These are phyloP conservation scores for Asterochloris sp. DNA, from an alignment of 139 green algal genomes.

Conservation along the genomic window DNA sequence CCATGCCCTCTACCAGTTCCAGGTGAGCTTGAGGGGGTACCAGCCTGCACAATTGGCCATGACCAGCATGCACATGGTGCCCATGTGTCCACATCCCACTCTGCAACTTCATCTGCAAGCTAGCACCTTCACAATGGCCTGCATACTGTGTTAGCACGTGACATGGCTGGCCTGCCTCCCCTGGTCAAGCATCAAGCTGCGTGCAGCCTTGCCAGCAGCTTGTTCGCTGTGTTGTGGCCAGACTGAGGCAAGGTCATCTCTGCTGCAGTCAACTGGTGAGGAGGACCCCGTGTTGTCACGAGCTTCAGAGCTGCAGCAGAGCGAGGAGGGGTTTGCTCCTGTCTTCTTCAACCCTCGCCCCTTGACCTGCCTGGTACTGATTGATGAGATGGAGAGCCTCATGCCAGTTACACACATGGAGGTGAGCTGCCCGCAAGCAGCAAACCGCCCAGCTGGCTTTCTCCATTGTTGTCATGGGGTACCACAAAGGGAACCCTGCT, in stretches of 20 bases:
- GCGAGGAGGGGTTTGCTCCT: constrained; percentile 86
- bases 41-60: too few relatives aligned
- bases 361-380: constrained; percentile 84
- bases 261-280: constrained; percentile 81
- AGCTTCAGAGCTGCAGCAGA: constrained; percentile 61
- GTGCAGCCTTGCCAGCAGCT: too few relatives aligned
- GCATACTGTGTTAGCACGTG: too few relatives aligned
- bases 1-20: constrained; percentile 97
- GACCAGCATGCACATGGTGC: too few relatives aligned
- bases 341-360: constrained; percentile 90
- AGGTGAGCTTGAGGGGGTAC: constrained; percentile 39
- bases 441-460: background rate
- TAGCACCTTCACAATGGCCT: too few relatives aligned
- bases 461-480: background rate
- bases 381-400: constrained; percentile 87
- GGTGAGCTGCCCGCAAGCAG: constrained; percentile 24
- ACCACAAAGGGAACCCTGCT: background rate
- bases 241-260: background rate
- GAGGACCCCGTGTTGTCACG: constrained; percentile 86
- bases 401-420: constrained; percentile 91
- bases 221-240: too few relatives aligned
- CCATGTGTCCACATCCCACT: too few relatives aligned
- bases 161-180: too few relatives aligned
- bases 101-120: too few relatives aligned
- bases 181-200: too few relatives aligned